Evolutionary conservation across 2,329 filamentous ascomycete genomes (phyloP), one percentile per base, ranked within the genome.

Genomic region (Aureobasidium sp.): DNA sequence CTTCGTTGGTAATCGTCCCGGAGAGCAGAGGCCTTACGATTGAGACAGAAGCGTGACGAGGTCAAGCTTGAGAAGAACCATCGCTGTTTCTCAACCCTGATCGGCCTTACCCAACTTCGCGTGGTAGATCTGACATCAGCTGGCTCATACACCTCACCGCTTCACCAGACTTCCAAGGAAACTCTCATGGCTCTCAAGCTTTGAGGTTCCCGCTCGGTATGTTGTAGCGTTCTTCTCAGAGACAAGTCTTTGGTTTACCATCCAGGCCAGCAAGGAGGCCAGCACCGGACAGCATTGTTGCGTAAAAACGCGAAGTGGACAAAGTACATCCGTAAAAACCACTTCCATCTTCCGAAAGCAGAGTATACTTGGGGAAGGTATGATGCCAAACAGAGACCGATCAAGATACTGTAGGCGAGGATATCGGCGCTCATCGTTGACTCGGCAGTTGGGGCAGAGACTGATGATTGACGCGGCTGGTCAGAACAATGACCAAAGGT

Each of bases 261-360:
- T 70, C 69, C 47, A 36, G 57, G 51, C 52, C 25, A 22, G 31
- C 67, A 64, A 64, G 42, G 29, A 57, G 53, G 64, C 63, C 53
- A 70, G 65, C 67, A 72, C 70, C 60, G 84, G 84, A 87, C 85
- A 87, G 88, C 86, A 76, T 79, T 72, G 71, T 80, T 58, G 72
- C 36, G 58, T 48, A 15, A 15, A 29, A 36, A 61, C 63, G 64
- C 67, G 64, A 81, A 86, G 82, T 90, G 90, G 83, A 88, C 90
- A 96, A 97, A 96, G 85, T 77, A 92, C 90, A 87, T 95, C 90
- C 82, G 81, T 82, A 96, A 97, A 57, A 96, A 85, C 85, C 90
- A 90, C 84, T 84, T 81, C 75, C 74, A 71, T 78, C 78, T 75
- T 73, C 73, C 68, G 67, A 64, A 66, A 53, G 52, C 44, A 64